Percentiles rank a stretch among this genome's conserved stretches.
phyloP scores from a whole-genome alignment of 108 stramenopile species.

The Discostella pseudostelligera region DNA sequence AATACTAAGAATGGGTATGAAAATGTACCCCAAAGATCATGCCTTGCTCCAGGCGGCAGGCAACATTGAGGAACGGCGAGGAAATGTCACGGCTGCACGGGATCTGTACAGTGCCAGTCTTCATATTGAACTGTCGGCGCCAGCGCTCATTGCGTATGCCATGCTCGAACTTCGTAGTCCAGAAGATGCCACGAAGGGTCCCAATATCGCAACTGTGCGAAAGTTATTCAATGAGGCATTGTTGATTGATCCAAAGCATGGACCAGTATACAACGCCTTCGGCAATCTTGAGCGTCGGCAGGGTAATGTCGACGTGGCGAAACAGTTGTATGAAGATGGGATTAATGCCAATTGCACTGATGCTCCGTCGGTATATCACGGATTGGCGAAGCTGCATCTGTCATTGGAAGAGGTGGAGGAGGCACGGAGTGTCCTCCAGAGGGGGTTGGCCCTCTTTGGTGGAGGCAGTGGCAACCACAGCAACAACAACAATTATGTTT shows the following conservation, averaged over 20 bases:
- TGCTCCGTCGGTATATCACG: slow-evolving; percentile 80
- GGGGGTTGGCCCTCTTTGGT: slow-evolving; percentile 57
- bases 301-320: slow-evolving; percentile 59
- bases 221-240: slow-evolving; percentile 78
- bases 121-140: slow-evolving; percentile 66
- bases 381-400: slow-evolving; percentile 76
- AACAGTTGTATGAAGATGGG: slow-evolving; percentile 70
- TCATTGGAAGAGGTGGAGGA: slow-evolving; percentile 69
- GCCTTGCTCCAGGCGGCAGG: slow-evolving; percentile 77
- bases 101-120: slow-evolving; percentile 66
- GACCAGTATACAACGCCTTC: slow-evolving; percentile 81
- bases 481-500: slow-evolving; percentile 3
- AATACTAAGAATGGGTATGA: slow-evolving; percentile 64
- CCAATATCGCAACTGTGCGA: slow-evolving; percentile 53
- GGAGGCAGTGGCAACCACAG: slow-evolving; percentile 32
- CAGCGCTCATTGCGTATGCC: slow-evolving; percentile 76
- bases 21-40: slow-evolving; percentile 63
- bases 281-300: slow-evolving; percentile 63
- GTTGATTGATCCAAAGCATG: slow-evolving; percentile 75
- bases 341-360: slow-evolving; percentile 70
- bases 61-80: slow-evolving; percentile 76
- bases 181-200: slow-evolving; percentile 7
- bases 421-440: slow-evolving; percentile 55
- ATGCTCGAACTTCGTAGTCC: slow-evolving; percentile 74
- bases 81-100: slow-evolving; percentile 67